Evolutionary conservation across 208 protist species (phyloP).

Genomic region (Trypanosomatidae sp.): DNA sequence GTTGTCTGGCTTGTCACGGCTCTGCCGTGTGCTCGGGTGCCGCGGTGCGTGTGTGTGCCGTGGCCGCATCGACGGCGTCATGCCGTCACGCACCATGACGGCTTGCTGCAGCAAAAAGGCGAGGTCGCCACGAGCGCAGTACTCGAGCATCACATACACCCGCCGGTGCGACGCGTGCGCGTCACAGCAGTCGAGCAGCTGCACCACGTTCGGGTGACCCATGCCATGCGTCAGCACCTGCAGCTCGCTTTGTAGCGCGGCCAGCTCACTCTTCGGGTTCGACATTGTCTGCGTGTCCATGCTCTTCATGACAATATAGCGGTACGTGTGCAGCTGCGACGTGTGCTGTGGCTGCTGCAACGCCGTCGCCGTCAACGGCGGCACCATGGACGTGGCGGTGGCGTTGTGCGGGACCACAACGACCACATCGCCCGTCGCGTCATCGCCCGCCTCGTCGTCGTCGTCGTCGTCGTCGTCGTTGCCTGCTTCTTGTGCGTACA

Average conservation of each 20-base stretch:
- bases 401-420: no score
- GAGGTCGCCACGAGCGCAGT: slow-evolving; percentile 59
- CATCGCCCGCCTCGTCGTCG: no score
- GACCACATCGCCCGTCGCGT: no score
- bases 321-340: neutral
- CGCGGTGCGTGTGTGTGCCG: neutral
- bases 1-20: neutral
- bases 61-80: neutral
- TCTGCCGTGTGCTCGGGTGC: neutral
- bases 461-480: no score
- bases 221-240: slow-evolving; percentile 16
- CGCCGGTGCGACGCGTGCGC: slow-evolving; percentile 20
- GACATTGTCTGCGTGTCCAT: slow-evolving; percentile 65
- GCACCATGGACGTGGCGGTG: no score
- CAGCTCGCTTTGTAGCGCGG: slow-evolving; percentile 38
- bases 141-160: slow-evolving; percentile 77
- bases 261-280: slow-evolving; percentile 37
- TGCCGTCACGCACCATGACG: neutral
- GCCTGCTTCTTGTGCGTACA: slow-evolving; percentile 15
- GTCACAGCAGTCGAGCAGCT: slow-evolving; percentile 47
- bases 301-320: slow-evolving; percentile 59
- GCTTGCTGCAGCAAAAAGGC: slow-evolving; percentile 17
- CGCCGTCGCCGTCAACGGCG: no score
- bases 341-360: no score
- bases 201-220: slow-evolving; percentile 53